Base-by-base conservation (phyloP, 345 rosid species). In the Populus euphratica region DNA sequence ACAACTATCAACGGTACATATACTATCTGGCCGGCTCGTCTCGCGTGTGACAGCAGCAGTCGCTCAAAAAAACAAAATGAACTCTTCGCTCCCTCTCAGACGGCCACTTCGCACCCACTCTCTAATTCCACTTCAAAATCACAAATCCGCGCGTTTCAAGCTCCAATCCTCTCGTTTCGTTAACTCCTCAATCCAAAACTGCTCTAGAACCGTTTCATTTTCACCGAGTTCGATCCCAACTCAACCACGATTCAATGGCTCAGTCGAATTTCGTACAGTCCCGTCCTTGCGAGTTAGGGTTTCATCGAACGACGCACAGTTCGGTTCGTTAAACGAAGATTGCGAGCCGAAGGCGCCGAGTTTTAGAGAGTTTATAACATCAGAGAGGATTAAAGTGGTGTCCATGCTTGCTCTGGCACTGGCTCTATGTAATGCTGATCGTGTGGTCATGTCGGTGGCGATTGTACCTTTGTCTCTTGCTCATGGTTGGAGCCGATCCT, bases 401-500 rank as follows among this genome's bases (percentile, higher is more conserved):
- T 92, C 99, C 54, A 92, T 93, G 97, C 92, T 95, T 29, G 98
- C 94, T 47, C 85, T 93, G 78, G 90, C 99, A 0, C 81, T 95
- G 76, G 91, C 92, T 35, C 91, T 95, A 2, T 95, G 99, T 75
- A 95, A 95, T 75, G 97, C 99, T 6, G 98, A 94, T 41, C 81
- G 96, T 54, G 93, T 92, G 36, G 94, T 94, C 8, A 94, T 94
- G 99, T 95, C 97, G 43, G 98, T 93, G 41, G 99, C 96, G 67
- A 92, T 95, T 84, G 91, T 93, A 29, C 98, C 98, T 59, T 81
- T 95, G 78, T 91, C 99, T 29, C 83, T 89, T 25, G 84, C 93
- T 78, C 85, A 91, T 71, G 98, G 99, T 10, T 95, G 99, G 99
- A 92, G 96, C 88, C 91, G 91, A 68, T 91, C 99, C n/a, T 95